Conservation (phyloP, 1,284 basidiomycete genomes). For the Fistulina hepatica region DNA sequence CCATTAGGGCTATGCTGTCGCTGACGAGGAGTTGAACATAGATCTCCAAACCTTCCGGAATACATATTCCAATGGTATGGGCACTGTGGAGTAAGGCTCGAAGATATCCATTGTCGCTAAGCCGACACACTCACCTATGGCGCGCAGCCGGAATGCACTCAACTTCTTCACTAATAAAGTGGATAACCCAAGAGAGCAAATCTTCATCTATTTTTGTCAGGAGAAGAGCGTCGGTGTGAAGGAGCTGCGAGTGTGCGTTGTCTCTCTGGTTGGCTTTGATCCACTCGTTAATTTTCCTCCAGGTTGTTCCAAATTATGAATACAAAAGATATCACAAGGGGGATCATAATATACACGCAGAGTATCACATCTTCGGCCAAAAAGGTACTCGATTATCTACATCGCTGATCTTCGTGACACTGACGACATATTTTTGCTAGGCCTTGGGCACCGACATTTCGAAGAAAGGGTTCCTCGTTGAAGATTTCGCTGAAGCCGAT, state of each 20-base stretch:
- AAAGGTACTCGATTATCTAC: conserved; percentile 49
- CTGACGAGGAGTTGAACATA: conserved; percentile 86
- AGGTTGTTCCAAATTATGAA: conserved; percentile 84
- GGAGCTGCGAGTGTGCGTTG: conserved; percentile 88
- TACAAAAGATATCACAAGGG: conserved; percentile 80
- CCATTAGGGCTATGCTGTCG: too few relatives aligned
- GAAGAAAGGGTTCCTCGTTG: conserved; percentile 81
- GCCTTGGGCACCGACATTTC: conserved; percentile 82
- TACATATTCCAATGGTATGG: conserved; percentile 52
- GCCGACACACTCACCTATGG: too few relatives aligned
- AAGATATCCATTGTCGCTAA: conserved; percentile 6
- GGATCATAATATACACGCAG: conserved; percentile 92
- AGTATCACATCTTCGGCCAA: conserved; percentile 95
- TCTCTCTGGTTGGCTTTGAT: conserved; percentile 1
- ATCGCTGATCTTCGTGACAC: conserved; percentile 7
- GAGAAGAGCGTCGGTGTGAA: conserved; percentile 91
- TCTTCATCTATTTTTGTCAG: conserved; percentile 91
- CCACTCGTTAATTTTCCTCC: conserved; percentile 9
- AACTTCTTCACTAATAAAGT: conserved; percentile 79
- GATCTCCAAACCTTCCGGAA: conserved; percentile 65
- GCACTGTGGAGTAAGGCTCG: conserved; percentile 51
- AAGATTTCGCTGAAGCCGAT: conserved; percentile 96
- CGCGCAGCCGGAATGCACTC: conserved; percentile 66
- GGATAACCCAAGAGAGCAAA: conserved; percentile 64
- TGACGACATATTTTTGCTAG: conserved; percentile 29